Percentiles rank a stretch among this genome's conserved stretches.
Evolutionary conservation across 2,329 filamentous ascomycete species (phyloP).

Genomic region (Fusarium tanahbumbuense): DNA sequence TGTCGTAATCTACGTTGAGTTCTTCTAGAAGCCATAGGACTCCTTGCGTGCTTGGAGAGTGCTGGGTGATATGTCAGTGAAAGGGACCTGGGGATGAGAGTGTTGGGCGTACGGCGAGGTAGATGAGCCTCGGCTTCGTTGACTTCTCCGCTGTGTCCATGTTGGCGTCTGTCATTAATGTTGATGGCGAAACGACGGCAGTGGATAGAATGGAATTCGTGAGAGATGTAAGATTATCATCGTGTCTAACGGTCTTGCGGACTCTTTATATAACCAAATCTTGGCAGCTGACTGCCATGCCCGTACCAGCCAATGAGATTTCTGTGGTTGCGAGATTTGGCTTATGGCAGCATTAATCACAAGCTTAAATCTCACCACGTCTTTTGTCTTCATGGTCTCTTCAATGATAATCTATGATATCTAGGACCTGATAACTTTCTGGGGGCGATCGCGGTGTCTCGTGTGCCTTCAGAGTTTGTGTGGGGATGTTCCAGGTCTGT

Average conservation of each 20-base stretch:
- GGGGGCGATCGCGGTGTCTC: too few relatives aligned
- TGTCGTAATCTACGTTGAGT: background rate
- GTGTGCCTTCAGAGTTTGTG: too few relatives aligned
- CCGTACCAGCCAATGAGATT: background rate
- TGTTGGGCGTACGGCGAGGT: background rate
- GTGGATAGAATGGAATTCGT: fast-evolving
- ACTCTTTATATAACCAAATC: background rate
- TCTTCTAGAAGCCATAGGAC: background rate
- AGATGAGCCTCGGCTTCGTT: background rate
- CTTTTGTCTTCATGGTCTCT: fast-evolving
- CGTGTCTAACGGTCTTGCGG: background rate
- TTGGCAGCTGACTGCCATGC: background rate
- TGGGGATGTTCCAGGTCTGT: too few relatives aligned
- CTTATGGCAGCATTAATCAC: background rate
- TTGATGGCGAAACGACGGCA: fast-evolving
- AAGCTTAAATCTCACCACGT: background rate
- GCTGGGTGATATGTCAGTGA: background rate
- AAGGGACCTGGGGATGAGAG: fast-evolving
- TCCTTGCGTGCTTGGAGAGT: background rate
- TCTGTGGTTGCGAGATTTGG: background rate
- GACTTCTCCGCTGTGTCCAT: background rate
- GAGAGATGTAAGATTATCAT: background rate
- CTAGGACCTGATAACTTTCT: too few relatives aligned
- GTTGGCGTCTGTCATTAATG: too few relatives aligned
- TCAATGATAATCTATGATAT: fast-evolving